Conservation (phyloP, 106 monocot species). For the Apostasia shenzhenica region DNA sequence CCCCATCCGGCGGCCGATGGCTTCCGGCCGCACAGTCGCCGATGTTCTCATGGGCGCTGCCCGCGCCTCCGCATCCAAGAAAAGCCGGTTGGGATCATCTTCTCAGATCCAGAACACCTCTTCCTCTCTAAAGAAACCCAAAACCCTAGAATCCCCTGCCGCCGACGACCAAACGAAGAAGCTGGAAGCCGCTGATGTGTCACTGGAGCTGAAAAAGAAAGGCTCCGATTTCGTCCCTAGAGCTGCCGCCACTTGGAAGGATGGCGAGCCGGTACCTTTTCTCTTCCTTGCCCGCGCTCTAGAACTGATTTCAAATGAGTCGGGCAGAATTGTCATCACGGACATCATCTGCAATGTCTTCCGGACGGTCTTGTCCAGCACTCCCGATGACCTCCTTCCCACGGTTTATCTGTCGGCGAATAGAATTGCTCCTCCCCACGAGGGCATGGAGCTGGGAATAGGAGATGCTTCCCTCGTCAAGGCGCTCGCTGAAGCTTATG, state of each 20-base stretch:
- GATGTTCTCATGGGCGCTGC: constrained; percentile 87
- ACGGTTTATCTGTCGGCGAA: constrained; percentile 83
- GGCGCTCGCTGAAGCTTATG: constrained; percentile 85
- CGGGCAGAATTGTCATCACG: constrained; percentile 72
- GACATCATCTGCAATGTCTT: constrained; percentile 89
- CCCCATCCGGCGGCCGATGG: not conserved
- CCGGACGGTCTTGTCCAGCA: constrained; percentile 72
- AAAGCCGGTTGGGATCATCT: not conserved
- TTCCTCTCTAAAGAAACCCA: constrained; percentile 28
- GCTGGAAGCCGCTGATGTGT: constrained; percentile 14
- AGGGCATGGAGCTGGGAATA: constrained; percentile 94
- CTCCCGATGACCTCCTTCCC: constrained; percentile 66
- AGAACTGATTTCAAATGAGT: constrained; percentile 73
- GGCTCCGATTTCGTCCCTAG: constrained; percentile 52
- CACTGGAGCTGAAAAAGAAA: constrained; percentile 62
- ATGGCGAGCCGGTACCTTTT: constrained; percentile 79
- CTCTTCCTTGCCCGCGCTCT: constrained; percentile 69
- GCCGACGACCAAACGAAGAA: not conserved
- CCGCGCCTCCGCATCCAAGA: constrained; percentile 49
- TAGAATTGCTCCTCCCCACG: constrained; percentile 73
- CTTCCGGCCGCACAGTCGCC: constrained; percentile 35
- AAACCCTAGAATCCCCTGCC: constrained; percentile 18
- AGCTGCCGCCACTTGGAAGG: constrained; percentile 61
- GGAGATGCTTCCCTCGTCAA: constrained; percentile 71
- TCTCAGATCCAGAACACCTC: constrained; percentile 11